Conservation (phyloP, 164 flowering plant species). For the Piper longum region DNA sequence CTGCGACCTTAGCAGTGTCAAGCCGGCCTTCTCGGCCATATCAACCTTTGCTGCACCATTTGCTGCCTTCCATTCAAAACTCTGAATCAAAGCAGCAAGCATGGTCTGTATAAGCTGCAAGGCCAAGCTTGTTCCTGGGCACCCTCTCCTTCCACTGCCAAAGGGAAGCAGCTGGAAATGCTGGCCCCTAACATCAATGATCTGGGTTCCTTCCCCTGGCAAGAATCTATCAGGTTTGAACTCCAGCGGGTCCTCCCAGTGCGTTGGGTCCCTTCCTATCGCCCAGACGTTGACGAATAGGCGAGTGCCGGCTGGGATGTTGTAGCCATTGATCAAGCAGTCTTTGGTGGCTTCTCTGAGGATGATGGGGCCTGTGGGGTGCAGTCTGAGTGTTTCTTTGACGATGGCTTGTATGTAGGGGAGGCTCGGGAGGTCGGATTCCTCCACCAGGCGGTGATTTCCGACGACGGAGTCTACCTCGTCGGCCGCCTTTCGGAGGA, state of each 20-base stretch:
- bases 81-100: slow-evolving; percentile 32
- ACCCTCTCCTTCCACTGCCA: slow-evolving; percentile 43
- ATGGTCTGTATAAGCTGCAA: slow-evolving; percentile 18
- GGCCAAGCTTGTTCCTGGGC: slow-evolving; percentile 34
- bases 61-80: slow-evolving; percentile 39
- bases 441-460: slow-evolving; percentile 20
- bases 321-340: slow-evolving; percentile 25
- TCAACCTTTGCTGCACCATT: slow-evolving; percentile 9
- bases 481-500: slow-evolving; percentile 19
- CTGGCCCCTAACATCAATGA: slow-evolving; percentile 22
- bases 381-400: slow-evolving; percentile 45
- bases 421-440: slow-evolving; percentile 24
- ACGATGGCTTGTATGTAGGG: slow-evolving; percentile 35
- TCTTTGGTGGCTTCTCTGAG: slow-evolving; percentile 20
- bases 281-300: slow-evolving; percentile 42
- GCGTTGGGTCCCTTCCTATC: slow-evolving; percentile 38
- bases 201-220: slow-evolving; percentile 4
- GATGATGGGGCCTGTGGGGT: slow-evolving; percentile 40
- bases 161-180: slow-evolving; percentile 37
- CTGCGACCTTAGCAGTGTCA: slow-evolving; percentile 25
- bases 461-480: slow-evolving; percentile 32
- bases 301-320: slow-evolving; percentile 33
- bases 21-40: slow-evolving; percentile 27
- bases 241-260: slow-evolving; percentile 41
- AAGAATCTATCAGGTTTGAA: slow-evolving; percentile 54